Conservation (phyloP, 176 grass and related monocot genomes). For the Elymus sibiricus region DNA sequence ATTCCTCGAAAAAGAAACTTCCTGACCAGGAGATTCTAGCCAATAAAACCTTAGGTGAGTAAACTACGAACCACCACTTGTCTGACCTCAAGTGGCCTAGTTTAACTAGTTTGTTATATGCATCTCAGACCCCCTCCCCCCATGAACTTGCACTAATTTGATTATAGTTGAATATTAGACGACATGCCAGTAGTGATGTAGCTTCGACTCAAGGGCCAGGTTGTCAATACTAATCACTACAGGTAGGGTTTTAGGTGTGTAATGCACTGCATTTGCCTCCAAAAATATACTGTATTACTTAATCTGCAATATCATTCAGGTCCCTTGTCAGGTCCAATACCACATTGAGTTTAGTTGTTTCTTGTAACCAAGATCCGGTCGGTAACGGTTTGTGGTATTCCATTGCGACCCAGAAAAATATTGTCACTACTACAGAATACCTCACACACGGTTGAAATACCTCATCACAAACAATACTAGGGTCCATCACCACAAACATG, state of each 20-base stretch:
- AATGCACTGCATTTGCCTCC: not conserved
- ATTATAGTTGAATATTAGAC: not conserved
- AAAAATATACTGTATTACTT: not conserved
- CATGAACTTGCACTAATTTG: not conserved
- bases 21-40: conserved; percentile 10
- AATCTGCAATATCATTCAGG: not conserved
- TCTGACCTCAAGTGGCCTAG: not conserved
- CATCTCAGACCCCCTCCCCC: not conserved
- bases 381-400: not conserved
- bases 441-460: too few species aligned
- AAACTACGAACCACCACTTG: not conserved
- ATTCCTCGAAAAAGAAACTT: not conserved
- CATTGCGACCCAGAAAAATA: not conserved
- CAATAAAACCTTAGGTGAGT: not conserved
- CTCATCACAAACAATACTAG: too few species aligned
- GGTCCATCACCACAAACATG: too few species aligned
- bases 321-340: not conserved
- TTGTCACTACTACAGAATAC: not conserved
- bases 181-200: not conserved
- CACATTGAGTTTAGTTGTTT: not conserved
- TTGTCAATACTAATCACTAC: not conserved
- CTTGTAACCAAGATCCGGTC: not conserved
- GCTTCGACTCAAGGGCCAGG: too few species aligned
- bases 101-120: not conserved
- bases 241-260: not conserved